Percentiles rank a stretch among this genome's conserved stretches.
phyloP scores from a whole-genome alignment of 1,284 basidiomycete genomes.

The Puccinia sorghi region DNA sequence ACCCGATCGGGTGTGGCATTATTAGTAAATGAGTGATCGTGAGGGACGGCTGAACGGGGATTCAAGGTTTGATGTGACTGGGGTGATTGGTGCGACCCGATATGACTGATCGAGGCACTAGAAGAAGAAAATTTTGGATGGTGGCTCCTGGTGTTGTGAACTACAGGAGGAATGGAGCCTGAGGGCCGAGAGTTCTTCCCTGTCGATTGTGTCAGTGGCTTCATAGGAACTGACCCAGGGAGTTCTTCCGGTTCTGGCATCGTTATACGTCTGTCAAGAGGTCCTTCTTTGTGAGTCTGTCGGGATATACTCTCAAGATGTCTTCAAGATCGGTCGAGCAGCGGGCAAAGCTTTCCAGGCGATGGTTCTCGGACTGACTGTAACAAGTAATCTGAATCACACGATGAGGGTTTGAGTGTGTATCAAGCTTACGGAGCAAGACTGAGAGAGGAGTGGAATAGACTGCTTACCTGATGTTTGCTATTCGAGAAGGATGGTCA shows the following conservation, averaged over 20 bases:
- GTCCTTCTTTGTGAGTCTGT: too few relatives aligned
- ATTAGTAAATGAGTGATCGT: not conserved
- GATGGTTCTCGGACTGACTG: not conserved
- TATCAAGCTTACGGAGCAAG: not conserved
- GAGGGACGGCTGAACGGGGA: not conserved
- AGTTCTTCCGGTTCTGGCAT: conserved; percentile 20
- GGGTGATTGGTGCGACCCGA: not conserved
- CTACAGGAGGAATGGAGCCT: conserved; percentile 1
- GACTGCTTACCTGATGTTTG: not conserved
- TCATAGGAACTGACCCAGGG: not conserved
- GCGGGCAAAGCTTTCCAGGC: not conserved
- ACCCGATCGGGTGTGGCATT: conserved; percentile 21
- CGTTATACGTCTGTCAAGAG: not conserved
- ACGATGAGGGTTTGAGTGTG: not conserved
- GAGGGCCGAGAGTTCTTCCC: conserved; percentile 15
- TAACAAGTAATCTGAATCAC: not conserved
- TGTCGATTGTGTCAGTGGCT: conserved; percentile 12
- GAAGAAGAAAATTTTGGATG: not conserved
- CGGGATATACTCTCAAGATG: too few relatives aligned
- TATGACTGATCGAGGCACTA: conserved; percentile 25
- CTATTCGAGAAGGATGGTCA: not conserved
- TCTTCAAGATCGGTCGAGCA: not conserved
- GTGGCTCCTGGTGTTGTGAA: not conserved
- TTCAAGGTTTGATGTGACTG: not conserved
- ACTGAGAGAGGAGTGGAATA: not conserved